phyloP scores from a whole-genome alignment of 345 rosid species.

The Pistacia atlantica region DNA sequence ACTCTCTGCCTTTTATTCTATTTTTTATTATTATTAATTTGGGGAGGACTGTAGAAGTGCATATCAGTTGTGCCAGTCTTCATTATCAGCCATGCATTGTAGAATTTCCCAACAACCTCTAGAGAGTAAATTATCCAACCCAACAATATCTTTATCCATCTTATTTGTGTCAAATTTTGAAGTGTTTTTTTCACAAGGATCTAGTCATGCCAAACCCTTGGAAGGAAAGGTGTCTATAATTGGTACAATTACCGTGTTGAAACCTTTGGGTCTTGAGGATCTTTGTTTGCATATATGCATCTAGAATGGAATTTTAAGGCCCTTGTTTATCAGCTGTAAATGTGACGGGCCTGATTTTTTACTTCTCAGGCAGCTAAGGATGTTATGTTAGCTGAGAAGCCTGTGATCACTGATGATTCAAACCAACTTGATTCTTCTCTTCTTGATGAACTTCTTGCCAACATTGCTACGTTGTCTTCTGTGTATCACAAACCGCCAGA shows the following conservation, averaged over 20 bases:
- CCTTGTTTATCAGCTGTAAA: background rate
- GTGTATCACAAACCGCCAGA: slow-evolving; percentile 99
- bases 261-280: slow-evolving; percentile 1
- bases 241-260: background rate
- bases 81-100: background rate
- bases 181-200: background rate
- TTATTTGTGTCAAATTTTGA: background rate
- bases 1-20: background rate
- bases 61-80: background rate
- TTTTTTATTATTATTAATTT: no score
- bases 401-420: slow-evolving; percentile 98
- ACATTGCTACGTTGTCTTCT: slow-evolving; percentile 94
- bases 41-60: background rate
- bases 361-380: slow-evolving; percentile 93
- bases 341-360: slow-evolving; percentile 14
- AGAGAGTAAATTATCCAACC: background rate
- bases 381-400: slow-evolving; percentile 98
- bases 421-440: slow-evolving; percentile 93
- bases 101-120: background rate
- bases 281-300: background rate
- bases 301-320: background rate
- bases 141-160: background rate
- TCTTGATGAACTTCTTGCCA: slow-evolving; percentile 96
- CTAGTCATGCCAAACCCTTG: background rate
- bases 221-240: background rate